phyloP scores from a whole-genome alignment of 345 rosid genomes.

The Eucalyptus rudis region DNA sequence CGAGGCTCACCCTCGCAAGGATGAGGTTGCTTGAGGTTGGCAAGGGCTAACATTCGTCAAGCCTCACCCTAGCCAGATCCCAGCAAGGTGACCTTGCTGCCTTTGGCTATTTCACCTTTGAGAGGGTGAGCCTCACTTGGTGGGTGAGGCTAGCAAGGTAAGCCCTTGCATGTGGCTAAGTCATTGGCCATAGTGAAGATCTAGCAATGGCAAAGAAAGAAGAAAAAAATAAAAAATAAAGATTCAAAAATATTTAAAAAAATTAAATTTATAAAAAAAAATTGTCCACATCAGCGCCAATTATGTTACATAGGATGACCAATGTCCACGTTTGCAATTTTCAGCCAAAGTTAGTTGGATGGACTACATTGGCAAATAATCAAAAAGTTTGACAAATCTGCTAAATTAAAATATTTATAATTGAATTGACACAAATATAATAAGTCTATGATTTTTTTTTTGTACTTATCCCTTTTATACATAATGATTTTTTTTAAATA shows the following conservation, averaged over 20 bases:
- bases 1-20: not conserved
- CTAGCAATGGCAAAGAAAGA: too few relatives aligned
- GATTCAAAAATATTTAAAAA: too few relatives aligned
- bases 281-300: accelerated
- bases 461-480: not conserved
- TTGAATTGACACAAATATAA: too few relatives aligned
- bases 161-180: not conserved
- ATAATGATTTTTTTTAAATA: not conserved
- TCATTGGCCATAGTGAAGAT: not conserved
- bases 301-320: too few relatives aligned
- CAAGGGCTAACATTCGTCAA: not conserved
- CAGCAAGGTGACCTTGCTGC: not conserved
- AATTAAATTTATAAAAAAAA: too few relatives aligned
- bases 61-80: not conserved
- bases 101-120: not conserved
- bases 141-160: not conserved
- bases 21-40: not conserved
- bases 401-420: too few relatives aligned
- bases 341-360: too few relatives aligned
- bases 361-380: too few relatives aligned
- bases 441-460: too few relatives aligned
- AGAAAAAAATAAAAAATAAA: too few relatives aligned
- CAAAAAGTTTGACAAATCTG: not conserved
- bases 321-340: not conserved
- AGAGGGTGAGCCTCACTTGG: not conserved